A percentile compares a stretch with the other conserved stretches of the same genome.
These are phyloP conservation scores for Sisymbrium irio DNA, from an alignment of 345 rosid genomes.

Conservation along the genomic window DNA sequence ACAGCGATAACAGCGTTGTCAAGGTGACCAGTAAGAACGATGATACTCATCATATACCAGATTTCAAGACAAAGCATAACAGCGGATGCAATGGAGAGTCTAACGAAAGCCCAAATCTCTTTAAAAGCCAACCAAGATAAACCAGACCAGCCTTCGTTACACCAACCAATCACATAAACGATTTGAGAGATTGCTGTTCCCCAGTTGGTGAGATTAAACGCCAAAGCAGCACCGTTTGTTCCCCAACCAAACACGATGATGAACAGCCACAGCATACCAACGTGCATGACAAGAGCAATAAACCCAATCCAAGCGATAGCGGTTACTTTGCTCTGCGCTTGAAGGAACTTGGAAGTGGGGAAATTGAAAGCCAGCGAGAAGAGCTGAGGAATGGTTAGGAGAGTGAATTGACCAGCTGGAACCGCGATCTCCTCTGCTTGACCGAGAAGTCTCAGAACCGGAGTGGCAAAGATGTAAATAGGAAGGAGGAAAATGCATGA, in stretches of 20 bases:
- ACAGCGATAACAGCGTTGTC: constrained; percentile 66
- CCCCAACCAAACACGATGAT: constrained; percentile 48
- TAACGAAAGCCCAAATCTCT: constrained; percentile 71
- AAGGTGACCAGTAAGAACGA: constrained; percentile 69
- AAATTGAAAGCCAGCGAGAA: constrained; percentile 65
- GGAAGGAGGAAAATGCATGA: constrained; percentile 52
- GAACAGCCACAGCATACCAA: constrained; percentile 49
- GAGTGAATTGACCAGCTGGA: constrained; percentile 57
- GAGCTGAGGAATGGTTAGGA: constrained; percentile 54
- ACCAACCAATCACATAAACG: constrained; percentile 53
- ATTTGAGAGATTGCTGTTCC: constrained; percentile 43
- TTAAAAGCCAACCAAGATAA: constrained; percentile 57
- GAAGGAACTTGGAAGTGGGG: constrained; percentile 71
- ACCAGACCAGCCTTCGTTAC: constrained; percentile 69
- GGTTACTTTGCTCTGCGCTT: constrained; percentile 69
- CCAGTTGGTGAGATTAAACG: constrained; percentile 54
- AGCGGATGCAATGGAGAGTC: constrained; percentile 76
- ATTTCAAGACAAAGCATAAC: constrained; percentile 83
- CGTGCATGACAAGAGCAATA: constrained; percentile 41
- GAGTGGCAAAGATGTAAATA: constrained; percentile 60
- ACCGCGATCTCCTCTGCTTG: constrained; percentile 53
- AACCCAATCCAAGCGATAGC: constrained; percentile 60
- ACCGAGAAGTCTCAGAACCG: constrained; percentile 57
- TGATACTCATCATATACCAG: constrained; percentile 85
- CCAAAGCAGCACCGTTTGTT: constrained; percentile 64